Evolutionary conservation across 2,329 filamentous ascomycete species (phyloP).

Genomic region (Pseudovirgaria hyperparasitica): DNA sequence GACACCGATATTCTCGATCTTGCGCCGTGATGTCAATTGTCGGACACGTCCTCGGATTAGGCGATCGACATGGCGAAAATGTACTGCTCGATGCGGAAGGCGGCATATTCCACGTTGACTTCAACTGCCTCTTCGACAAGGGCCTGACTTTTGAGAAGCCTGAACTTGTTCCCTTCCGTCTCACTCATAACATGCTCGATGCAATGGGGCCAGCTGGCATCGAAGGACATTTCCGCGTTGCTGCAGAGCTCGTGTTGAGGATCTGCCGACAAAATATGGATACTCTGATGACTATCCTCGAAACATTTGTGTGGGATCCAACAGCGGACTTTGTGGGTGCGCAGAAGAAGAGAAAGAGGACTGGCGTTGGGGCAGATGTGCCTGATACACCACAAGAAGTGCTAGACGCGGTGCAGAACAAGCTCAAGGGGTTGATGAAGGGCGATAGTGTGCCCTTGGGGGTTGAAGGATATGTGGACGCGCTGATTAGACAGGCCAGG

Average conservation of each 20-base stretch:
- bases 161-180: conserved; percentile 85
- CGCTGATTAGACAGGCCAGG: conserved; percentile 77
- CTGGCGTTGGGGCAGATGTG: too few species aligned
- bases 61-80: conserved; percentile 94
- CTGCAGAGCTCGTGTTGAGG: conserved; percentile 74
- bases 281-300: conserved; percentile 91
- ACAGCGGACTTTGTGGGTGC: conserved; percentile 85
- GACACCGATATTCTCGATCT: conserved; percentile 80
- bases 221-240: conserved; percentile 81
- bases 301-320: conserved; percentile 94
- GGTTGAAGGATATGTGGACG: conserved; percentile 95
- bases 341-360: conserved; percentile 42
- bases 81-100: conserved; percentile 88
- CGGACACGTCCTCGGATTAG: conserved; percentile 82
- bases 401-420: conserved; percentile 75
- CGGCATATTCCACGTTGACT: conserved; percentile 93
- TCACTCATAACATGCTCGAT: conserved; percentile 97
- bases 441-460: conserved; percentile 86
- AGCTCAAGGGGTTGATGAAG: conserved; percentile 70
- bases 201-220: conserved; percentile 93
- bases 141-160: conserved; percentile 90
- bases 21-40: conserved; percentile 99
- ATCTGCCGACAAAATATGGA: conserved; percentile 86
- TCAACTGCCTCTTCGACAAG: conserved; percentile 99
- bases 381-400: conserved; percentile 66